phyloP scores from a whole-genome alignment of 345 rosid genomes.

The Hevea brasiliensis region DNA sequence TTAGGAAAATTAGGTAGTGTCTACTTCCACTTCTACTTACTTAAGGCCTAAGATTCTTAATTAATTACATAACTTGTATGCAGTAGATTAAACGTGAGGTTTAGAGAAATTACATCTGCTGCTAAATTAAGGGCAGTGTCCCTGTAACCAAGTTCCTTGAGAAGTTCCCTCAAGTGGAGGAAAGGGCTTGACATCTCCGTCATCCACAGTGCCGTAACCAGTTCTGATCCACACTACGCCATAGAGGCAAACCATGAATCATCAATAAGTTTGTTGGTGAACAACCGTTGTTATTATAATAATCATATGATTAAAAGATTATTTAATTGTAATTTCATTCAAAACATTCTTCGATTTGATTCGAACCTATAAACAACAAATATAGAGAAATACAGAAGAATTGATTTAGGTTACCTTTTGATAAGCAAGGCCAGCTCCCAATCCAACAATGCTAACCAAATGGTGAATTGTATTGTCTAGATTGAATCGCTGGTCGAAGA shows the following conservation, averaged over 20 bases:
- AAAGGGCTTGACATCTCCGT: constrained; percentile 93
- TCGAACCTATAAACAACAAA: too few species aligned
- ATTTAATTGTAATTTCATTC: too few species aligned
- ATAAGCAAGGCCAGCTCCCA: constrained; percentile 58
- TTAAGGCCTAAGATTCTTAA: too few species aligned
- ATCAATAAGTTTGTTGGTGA: too few species aligned
- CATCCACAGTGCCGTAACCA: constrained; percentile 63
- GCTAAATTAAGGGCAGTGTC: constrained; percentile 65
- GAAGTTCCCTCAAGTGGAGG: constrained; percentile 71
- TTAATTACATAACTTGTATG: too few species aligned
- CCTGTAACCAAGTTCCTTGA: constrained; percentile 76
- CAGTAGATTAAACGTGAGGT: too few species aligned
- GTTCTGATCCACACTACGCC: constrained; percentile 63
- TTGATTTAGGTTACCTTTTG: constrained; percentile 48
- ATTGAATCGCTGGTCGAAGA: constrained; percentile 42
- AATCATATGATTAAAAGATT: too few species aligned
- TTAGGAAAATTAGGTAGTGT: too few species aligned
- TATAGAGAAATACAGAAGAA: too few species aligned
- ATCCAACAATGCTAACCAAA: constrained; percentile 74
- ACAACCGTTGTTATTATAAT: too few species aligned
- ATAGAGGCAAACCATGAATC: neutral
- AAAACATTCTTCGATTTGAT: too few species aligned
- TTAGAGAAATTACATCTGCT: constrained; percentile 83
- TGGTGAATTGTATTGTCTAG: constrained; percentile 74
- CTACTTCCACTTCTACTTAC: too few species aligned